Conservation (phyloP, 345 rosid species). For the Abelmoschus esculentus region DNA sequence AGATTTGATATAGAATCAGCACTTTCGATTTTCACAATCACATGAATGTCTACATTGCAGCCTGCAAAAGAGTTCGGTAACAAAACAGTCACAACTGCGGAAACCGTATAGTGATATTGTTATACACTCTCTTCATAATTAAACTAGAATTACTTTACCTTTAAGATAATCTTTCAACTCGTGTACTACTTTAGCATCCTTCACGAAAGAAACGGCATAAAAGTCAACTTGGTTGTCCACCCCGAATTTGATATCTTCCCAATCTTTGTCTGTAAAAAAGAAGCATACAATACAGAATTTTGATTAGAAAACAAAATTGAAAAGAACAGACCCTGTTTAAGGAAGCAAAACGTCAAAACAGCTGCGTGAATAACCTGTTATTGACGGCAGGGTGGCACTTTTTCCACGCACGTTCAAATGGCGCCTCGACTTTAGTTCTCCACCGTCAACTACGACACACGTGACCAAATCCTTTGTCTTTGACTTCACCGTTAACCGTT, state of each 20-base stretch:
- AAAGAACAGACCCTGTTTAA: background rate
- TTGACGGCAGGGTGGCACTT: constrained; percentile 92
- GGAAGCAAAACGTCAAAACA: constrained; percentile 7
- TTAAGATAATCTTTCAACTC: constrained; percentile 82
- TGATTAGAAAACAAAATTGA: background rate
- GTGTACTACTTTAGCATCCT: constrained; percentile 88
- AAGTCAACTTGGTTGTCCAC: constrained; percentile 94
- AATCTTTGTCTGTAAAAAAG: constrained; percentile 70
- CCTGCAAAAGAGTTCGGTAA: constrained; percentile 38
- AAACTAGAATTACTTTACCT: constrained; percentile 29
- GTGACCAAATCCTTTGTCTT: constrained; percentile 69
- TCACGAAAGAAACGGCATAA: constrained; percentile 94
- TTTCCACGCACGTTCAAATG: constrained; percentile 96
- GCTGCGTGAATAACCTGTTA: constrained; percentile 55
- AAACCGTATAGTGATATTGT: background rate
- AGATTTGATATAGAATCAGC: constrained; percentile 94
- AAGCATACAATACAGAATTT: background rate
- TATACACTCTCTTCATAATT: background rate
- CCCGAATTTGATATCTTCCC: constrained; percentile 98
- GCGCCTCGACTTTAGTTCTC: constrained; percentile 94
- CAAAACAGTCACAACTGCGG: constrained; percentile 13
- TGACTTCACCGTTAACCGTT: constrained; percentile 68
- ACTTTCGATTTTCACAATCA: constrained; percentile 83
- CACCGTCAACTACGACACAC: constrained; percentile 78
- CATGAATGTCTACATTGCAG: constrained; percentile 74